Percentiles rank a stretch among this genome's conserved stretches.
phyloP scores from a whole-genome alignment of 1,139 yeast genomes.

The Geotrichum candidum region DNA sequence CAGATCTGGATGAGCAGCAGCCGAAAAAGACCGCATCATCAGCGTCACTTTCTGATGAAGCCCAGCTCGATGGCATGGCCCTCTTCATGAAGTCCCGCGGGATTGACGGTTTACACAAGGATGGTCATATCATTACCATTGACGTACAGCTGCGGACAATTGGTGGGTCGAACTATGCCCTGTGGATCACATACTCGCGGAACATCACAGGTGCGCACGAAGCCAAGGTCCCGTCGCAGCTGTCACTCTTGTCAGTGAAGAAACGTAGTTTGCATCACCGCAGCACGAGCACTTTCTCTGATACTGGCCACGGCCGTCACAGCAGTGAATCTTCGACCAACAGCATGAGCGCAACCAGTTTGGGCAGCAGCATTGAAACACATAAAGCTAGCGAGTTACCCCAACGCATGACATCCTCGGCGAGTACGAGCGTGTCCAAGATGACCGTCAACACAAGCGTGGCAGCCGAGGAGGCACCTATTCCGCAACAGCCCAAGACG shows the following conservation, averaged over 20 bases:
- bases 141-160: slow-evolving; percentile 80
- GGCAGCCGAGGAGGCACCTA: neutral
- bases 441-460: neutral
- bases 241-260: slow-evolving; percentile 42
- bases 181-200: slow-evolving; percentile 84
- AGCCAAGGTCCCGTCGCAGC: slow-evolving; percentile 49
- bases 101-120: slow-evolving; percentile 59
- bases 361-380: slow-evolving; percentile 7
- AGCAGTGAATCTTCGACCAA: slow-evolving; percentile 16
- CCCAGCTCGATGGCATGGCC: slow-evolving; percentile 18
- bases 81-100: slow-evolving; percentile 39
- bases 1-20: neutral
- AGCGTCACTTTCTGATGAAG: slow-evolving; percentile 2
- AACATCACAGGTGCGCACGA: slow-evolving; percentile 26
- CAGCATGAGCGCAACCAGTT: slow-evolving; percentile 11
- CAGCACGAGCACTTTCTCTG: neutral
- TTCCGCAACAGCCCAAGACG: slow-evolving; percentile 6
- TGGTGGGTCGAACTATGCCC: slow-evolving; percentile 50
- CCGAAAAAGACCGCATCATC: slow-evolving; percentile 2
- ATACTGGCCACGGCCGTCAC: slow-evolving; percentile 12
- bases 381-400: slow-evolving; percentile 7
- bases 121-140: slow-evolving; percentile 57
- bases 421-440: neutral
- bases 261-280: slow-evolving; percentile 21
- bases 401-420: neutral